phyloP scores from a whole-genome alignment of 495 filamentous ascomycete genomes.

The Schizothecium vesticola region DNA sequence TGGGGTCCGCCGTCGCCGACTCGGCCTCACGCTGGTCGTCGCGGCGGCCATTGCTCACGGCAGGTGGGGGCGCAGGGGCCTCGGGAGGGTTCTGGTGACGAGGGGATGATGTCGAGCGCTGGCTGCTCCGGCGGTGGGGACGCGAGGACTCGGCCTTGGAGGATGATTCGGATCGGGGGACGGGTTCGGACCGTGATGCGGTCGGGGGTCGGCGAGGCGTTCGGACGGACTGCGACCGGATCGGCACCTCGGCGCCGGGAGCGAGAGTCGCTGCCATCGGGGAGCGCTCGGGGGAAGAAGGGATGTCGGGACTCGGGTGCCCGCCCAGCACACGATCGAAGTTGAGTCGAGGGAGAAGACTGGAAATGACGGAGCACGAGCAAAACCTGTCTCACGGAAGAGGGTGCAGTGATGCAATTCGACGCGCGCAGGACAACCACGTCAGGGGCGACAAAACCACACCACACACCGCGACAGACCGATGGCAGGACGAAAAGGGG shows the following conservation, averaged over 20 bases:
- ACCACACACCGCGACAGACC: conserved; percentile 1
- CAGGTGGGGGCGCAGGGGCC: conserved; percentile 46
- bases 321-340: neutral
- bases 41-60: conserved; percentile 43
- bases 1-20: conserved; percentile 26
- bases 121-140: conserved; percentile 41
- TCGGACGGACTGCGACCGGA: conserved; percentile 33
- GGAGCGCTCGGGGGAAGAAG: neutral
- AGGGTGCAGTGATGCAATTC: conserved; percentile 6
- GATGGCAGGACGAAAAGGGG: conserved; percentile 7
- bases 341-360: neutral
- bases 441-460: neutral
- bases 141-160: conserved; percentile 38
- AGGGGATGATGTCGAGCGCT: conserved; percentile 23
- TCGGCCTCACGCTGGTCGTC: conserved; percentile 41
- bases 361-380: neutral
- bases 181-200: conserved; percentile 24
- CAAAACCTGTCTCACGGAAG: neutral
- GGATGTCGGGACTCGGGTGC: neutral
- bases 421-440: neutral
- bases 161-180: conserved; percentile 30
- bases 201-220: conserved; percentile 29
- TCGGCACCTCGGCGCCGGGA: conserved; percentile 28
- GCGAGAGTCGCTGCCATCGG: conserved; percentile 28
- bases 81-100: conserved; percentile 37